phyloP scores from a whole-genome alignment of 1,284 basidiomycete genomes.

The Ustilago vetiveriae region DNA sequence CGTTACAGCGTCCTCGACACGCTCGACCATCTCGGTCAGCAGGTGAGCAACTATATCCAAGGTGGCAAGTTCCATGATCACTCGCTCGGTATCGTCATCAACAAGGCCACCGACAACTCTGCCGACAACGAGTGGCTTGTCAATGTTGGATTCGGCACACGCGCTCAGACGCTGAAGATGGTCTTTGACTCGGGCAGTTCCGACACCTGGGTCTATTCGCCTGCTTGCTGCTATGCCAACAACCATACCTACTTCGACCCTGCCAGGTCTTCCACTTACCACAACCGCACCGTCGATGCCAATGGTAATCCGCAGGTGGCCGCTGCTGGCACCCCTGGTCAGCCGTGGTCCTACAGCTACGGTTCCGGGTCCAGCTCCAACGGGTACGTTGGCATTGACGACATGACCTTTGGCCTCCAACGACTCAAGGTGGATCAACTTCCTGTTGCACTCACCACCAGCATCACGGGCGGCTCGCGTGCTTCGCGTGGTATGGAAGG shows the following conservation, averaged over 20 bases:
- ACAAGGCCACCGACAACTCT: conserved; percentile 47
- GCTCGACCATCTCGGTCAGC: conserved; percentile 24
- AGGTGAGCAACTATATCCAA: conserved; percentile 37
- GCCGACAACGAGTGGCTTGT: conserved; percentile 59
- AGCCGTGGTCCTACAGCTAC: conserved; percentile 45
- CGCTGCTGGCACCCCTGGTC: conserved; percentile 28
- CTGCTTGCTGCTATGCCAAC: conserved; percentile 52
- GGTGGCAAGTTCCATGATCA: conserved; percentile 36
- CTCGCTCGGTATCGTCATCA: conserved; percentile 47
- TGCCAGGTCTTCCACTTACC: conserved; percentile 33
- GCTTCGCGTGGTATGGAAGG: conserved; percentile 53
- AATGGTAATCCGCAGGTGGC: conserved; percentile 23
- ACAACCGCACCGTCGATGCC: conserved; percentile 43
- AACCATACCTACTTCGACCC: conserved; percentile 55
- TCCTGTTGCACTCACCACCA: conserved; percentile 44
- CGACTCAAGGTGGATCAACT: conserved; percentile 31
- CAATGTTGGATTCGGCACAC: conserved; percentile 50
- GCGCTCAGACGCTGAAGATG: conserved; percentile 38
- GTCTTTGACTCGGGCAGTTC: conserved; percentile 56
- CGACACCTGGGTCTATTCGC: conserved; percentile 54
- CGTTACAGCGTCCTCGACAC: conserved; percentile 8
- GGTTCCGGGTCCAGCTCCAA: conserved; percentile 30
- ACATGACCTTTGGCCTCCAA: conserved; percentile 40
- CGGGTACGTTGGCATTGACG: conserved; percentile 56
- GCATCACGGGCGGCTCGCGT: conserved; percentile 38